phyloP scores from a whole-genome alignment of 306 rosid genomes.

The Cyamopsis tetragonoloba region DNA sequence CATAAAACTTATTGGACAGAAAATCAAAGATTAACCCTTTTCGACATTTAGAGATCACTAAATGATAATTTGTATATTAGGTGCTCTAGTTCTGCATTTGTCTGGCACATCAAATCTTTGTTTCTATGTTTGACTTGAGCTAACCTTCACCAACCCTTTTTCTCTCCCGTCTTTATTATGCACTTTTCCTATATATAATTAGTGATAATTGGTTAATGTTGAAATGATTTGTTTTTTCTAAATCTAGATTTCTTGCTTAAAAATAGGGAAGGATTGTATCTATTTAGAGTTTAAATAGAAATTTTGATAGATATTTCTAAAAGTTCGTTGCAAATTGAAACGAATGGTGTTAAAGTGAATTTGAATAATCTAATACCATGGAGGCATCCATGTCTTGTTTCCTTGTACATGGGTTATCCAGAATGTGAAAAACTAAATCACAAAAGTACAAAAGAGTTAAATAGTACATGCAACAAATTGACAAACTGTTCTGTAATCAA shows the following conservation, averaged over 20 bases:
- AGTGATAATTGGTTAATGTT: background rate
- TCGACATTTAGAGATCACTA: too few species aligned
- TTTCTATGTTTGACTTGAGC: background rate
- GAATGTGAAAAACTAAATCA: too few species aligned
- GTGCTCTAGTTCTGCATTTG: background rate
- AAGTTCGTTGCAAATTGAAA: background rate
- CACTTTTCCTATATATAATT: background rate
- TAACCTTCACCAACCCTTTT: slow-evolving; percentile 22
- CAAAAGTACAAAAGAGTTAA: too few species aligned
- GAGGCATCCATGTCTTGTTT: too few species aligned
- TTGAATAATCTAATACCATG: background rate
- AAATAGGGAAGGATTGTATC: background rate
- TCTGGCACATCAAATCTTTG: background rate
- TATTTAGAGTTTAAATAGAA: background rate
- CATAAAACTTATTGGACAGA: too few species aligned
- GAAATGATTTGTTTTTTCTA: slow-evolving; percentile 16
- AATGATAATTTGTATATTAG: background rate
- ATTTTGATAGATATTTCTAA: background rate
- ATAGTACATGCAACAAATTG: too few species aligned
- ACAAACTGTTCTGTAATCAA: background rate
- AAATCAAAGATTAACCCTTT: too few species aligned
- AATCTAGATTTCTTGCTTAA: slow-evolving; percentile 22
- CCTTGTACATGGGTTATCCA: too few species aligned
- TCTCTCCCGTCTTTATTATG: background rate
- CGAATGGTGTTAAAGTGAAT: background rate